Evolutionary conservation across 1,284 basidiomycete species (phyloP).

Genomic region (Tilletia horrida): DNA sequence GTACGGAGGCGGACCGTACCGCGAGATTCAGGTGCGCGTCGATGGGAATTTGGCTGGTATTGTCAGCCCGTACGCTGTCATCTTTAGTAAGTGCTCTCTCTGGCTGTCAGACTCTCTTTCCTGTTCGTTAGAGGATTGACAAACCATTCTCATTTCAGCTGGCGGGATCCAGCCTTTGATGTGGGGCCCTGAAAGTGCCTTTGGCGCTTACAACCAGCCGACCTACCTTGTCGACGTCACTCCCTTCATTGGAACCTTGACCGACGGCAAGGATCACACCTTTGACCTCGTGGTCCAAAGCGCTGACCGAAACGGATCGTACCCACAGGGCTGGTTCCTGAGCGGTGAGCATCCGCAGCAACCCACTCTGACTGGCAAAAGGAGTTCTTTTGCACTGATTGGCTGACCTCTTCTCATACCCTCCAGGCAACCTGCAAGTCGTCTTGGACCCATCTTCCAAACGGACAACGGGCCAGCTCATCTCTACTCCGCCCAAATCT

Average conservation of each 20-base stretch:
- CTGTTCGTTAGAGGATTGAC: neutral
- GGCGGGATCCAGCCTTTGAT: slow-evolving; percentile 71
- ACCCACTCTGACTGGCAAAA: slow-evolving; percentile 9
- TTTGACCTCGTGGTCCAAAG: slow-evolving; percentile 71
- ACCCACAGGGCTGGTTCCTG: slow-evolving; percentile 71
- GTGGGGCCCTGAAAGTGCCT: slow-evolving; percentile 75
- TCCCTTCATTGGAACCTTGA: slow-evolving; percentile 69
- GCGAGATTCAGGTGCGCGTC: slow-evolving; percentile 73
- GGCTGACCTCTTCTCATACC: neutral
- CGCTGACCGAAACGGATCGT: slow-evolving; percentile 65
- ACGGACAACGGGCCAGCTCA: slow-evolving; percentile 31
- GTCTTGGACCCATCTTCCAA: slow-evolving; percentile 27
- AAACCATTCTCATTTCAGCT: slow-evolving; percentile 38
- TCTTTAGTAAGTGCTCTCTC: slow-evolving; percentile 60
- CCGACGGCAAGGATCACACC: slow-evolving; percentile 67
- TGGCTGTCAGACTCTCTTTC: neutral
- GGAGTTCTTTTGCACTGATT: neutral
- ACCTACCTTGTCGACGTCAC: slow-evolving; percentile 75
- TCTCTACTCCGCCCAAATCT: neutral
- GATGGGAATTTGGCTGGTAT: slow-evolving; percentile 71
- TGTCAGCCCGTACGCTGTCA: slow-evolving; percentile 71
- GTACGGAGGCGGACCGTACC: slow-evolving; percentile 61
- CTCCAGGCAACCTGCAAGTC: slow-evolving; percentile 62
- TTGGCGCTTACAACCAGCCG: slow-evolving; percentile 72
- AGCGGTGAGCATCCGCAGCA: slow-evolving; percentile 57